Evolutionary conservation across 345 rosid genomes (phyloP), one percentile per base, ranked within the genome.

Genomic region (Populus euphratica): DNA sequence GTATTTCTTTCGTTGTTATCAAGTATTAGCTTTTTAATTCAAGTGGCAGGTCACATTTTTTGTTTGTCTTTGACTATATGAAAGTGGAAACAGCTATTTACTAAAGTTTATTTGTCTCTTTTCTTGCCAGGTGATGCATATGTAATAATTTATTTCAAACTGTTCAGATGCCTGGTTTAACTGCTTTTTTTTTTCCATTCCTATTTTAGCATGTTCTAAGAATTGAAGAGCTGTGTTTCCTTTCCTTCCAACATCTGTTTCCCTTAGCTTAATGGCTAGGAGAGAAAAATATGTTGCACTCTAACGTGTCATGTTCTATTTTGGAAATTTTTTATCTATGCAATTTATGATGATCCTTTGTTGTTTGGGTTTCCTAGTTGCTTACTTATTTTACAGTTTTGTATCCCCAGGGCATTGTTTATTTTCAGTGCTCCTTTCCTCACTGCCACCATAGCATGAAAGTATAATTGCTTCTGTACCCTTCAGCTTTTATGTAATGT

Each of bases 1-100:
- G 99, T 91, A 88, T 25, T 9, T 27, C 73, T 20, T 59, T 69
- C 17, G 18, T 1, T 47, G 69, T 16, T n/a, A 27, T 64, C 63
- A 47, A 25, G 21, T 49, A 8, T 21, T 56, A 41, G 12, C 29
- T 29, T 44, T 13, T 27, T 6, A 69, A 38, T 16, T 21, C 31
- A 5, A 75, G n/a, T 6, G 41, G 63, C 1, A 20, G 70, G 29
- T 44, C 41, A 44, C 21, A 17, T 31, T 69, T 9, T 54, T 50
- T 39, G 73, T 20, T 39, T 61, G 14, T 21, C 25, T 73, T 20
- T 21, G 9, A 7, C 4, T 14, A 20, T 35, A 33, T 38, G 41
- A 43, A 38, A 68, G 71, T 39, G 21, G 71, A 68, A 68, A 36
- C 71, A 35, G 4, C 27, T 21, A 10, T 68, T 38, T 68, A 10